Conservation (phyloP, 1,284 basidiomycete genomes). For the Phellopilus nigrolimitatus region DNA sequence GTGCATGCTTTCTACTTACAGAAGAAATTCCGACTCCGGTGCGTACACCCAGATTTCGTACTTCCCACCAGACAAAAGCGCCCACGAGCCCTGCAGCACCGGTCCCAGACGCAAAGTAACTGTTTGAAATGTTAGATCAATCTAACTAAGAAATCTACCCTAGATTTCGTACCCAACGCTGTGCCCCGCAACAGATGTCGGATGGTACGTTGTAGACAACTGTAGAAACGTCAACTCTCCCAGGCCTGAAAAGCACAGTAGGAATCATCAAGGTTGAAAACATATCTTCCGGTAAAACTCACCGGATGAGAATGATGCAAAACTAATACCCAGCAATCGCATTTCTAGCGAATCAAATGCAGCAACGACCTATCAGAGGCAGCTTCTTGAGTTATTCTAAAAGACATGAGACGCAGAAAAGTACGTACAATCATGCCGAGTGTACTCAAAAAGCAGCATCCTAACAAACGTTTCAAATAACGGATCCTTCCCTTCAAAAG, state of each 20-base stretch:
- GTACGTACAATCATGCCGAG: constrained; percentile 72
- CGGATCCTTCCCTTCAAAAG: constrained; percentile 77
- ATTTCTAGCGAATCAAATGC: constrained; percentile 63
- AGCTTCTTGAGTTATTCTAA: neutral
- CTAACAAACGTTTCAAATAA: constrained; percentile 69
- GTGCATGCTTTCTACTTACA: constrained; percentile 36
- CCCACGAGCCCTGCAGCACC: constrained; percentile 93
- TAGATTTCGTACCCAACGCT: constrained; percentile 54
- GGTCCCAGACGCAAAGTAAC: constrained; percentile 87
- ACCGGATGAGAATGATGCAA: constrained; percentile 92
- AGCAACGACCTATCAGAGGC: constrained; percentile 66
- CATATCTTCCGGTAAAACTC: constrained; percentile 19
- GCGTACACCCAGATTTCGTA: constrained; percentile 82
- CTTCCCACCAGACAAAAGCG: constrained; percentile 92
- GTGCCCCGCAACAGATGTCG: constrained; percentile 63
- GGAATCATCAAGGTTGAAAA: neutral
- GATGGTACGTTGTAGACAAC: constrained; percentile 80
- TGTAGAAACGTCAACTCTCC: constrained; percentile 96
- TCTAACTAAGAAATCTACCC: neutral
- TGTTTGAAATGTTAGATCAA: constrained; percentile 28
- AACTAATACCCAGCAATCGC: constrained; percentile 79
- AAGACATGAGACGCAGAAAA: neutral
- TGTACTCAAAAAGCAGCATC: constrained; percentile 72
- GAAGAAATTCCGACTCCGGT: constrained; percentile 78
- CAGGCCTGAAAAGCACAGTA: constrained; percentile 47